phyloP scores from a whole-genome alignment of 2,329 filamentous ascomycete species.

The Paecilomyces fulvus region DNA sequence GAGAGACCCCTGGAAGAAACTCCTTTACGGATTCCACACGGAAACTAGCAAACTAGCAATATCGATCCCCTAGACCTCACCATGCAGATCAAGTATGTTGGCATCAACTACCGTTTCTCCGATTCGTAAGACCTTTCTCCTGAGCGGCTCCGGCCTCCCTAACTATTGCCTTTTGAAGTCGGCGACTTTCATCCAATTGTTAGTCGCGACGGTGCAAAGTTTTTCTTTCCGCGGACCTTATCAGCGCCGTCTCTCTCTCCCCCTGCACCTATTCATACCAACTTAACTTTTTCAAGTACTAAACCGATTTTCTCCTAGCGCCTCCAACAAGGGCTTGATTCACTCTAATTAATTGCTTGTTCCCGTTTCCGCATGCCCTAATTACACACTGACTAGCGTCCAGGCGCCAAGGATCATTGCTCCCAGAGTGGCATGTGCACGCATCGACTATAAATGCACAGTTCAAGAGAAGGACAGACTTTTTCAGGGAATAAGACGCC shows the following conservation, averaged over 20 bases:
- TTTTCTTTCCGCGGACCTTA: background rate
- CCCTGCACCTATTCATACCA: background rate
- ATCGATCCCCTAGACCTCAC: background rate
- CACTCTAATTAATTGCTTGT: background rate
- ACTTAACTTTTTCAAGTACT: background rate
- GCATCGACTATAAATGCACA: background rate
- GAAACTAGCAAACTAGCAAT: background rate
- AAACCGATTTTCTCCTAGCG: background rate
- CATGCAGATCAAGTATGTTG: background rate
- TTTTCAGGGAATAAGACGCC: background rate
- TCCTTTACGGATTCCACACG: background rate
- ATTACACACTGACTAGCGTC: background rate
- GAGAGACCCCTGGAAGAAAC: background rate
- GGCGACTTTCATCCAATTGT: background rate
- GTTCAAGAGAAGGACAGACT: background rate
- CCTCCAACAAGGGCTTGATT: background rate
- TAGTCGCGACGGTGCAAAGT: background rate
- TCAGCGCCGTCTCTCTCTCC: background rate
- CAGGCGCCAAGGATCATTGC: background rate
- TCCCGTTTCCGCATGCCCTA: background rate
- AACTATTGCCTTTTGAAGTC: background rate
- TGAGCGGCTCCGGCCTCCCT: background rate
- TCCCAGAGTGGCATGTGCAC: background rate
- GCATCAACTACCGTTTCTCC: background rate
- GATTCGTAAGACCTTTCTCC: background rate